Evolutionary conservation across 2,329 filamentous ascomycete species (phyloP), one percentile per base, ranked within the genome.

Genomic region (Bipolaris gigantea): DNA sequence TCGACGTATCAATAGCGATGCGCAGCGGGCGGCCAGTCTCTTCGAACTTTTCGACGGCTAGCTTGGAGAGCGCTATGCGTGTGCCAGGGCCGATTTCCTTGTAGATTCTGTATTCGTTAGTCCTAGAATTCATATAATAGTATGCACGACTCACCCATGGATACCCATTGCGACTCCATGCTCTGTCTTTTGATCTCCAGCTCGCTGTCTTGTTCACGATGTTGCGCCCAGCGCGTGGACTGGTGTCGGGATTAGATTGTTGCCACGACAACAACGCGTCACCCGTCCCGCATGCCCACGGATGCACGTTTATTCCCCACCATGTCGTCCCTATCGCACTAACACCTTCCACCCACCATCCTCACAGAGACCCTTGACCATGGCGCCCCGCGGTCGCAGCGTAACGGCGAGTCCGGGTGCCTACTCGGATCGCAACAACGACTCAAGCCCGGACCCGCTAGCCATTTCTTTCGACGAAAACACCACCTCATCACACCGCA

Each of bases 1-100:
- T 97, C 2, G 92, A 91, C 63, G 96, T 89, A 71, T 99, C 94
- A 60, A 99, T 89, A 35, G 94, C 94, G 42, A 99, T 81, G 36
- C 92, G 88, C 36, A 97, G 79, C 0, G 92, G 92, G 1, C 87
- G 83, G 21, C 83, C 82, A 10, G 85, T 85, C 49, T 81, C 75
- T 66, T 91, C 85, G 60, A 95, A 84, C 63, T 90, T 88, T 43
- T 92, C 85, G 41, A 92, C 81, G 27, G 92, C 89, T 46, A 97
- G 82, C 69, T 90, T 95, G 32, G 89, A 85, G 9, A 99, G 81
- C 16, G 94, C 88, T 50, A 95, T 81, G 55, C 92, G 85, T 68
- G 89, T 82, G 50, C 92, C 91, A 8, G 86, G 78, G 36, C 92
- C 92, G 63, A 99, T 89, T 73, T 96, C 90, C 68, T 89, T 88